Conservation (phyloP, 345 rosid genomes). For the Populus tremula region DNA sequence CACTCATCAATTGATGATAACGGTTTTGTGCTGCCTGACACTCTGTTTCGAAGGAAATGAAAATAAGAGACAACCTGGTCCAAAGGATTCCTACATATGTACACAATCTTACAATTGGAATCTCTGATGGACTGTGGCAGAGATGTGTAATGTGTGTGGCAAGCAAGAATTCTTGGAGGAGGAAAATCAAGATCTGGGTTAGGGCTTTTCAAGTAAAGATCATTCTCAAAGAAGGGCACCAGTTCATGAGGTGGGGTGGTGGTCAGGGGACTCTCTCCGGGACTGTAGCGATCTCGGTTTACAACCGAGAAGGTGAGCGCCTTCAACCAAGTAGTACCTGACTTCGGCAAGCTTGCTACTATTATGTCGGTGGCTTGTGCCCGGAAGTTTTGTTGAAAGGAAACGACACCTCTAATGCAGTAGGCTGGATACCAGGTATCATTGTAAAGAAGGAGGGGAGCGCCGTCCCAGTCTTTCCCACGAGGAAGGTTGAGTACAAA, state of each 20-base stretch:
- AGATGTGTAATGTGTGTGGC: slow-evolving; percentile 7
- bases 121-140: slow-evolving; percentile 10
- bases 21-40: background rate
- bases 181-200: background rate
- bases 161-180: slow-evolving; percentile 16
- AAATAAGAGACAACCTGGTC: slow-evolving; percentile 25
- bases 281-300: slow-evolving; percentile 18
- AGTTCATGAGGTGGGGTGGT: slow-evolving; percentile 40
- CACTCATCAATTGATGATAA: slow-evolving; percentile 24
- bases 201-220: slow-evolving; percentile 9
- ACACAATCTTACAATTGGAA: slow-evolving; percentile 13
- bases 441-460: slow-evolving; percentile 48
- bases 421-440: slow-evolving; percentile 70
- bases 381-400: slow-evolving; percentile 35
- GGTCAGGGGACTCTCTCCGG: slow-evolving; percentile 19
- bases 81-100: slow-evolving; percentile 29
- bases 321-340: slow-evolving; percentile 49
- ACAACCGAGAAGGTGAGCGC: slow-evolving; percentile 28
- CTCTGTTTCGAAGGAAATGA: slow-evolving; percentile 14
- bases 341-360: slow-evolving; percentile 35
- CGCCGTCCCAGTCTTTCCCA: slow-evolving; percentile 66
- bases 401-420: slow-evolving; percentile 51
- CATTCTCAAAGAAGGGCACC: slow-evolving; percentile 35
- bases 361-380: slow-evolving; percentile 29
- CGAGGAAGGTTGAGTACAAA: slow-evolving; percentile 48